These are phyloP conservation scores for Moesziomyces sp. DNA, from an alignment of 1,284 basidiomycete species.

Conservation along the genomic window DNA sequence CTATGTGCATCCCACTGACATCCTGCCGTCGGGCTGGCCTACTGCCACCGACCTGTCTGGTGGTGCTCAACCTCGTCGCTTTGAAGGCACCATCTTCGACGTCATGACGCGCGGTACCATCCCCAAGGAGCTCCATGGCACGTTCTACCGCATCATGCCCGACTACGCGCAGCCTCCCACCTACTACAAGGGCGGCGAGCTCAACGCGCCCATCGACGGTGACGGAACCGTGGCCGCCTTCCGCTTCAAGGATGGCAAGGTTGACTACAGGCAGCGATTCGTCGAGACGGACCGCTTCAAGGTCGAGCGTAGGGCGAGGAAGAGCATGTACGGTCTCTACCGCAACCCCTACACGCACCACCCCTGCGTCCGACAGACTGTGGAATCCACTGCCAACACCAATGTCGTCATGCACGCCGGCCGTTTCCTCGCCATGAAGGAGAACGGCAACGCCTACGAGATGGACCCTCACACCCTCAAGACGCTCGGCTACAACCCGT, in stretches of 20 bases:
- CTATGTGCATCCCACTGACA: constrained; percentile 31
- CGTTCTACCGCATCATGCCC: constrained; percentile 47
- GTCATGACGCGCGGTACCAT: constrained; percentile 27
- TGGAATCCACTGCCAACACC: constrained; percentile 39
- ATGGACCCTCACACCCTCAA: constrained; percentile 43
- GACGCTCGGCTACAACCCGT: constrained; percentile 42
- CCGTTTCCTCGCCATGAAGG: constrained; percentile 41
- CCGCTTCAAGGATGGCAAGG: constrained; percentile 38
- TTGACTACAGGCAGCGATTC: constrained; percentile 31
- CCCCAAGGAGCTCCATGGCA: constrained; percentile 33
- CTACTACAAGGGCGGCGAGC: constrained; percentile 26
- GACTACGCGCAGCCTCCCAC: constrained; percentile 30
- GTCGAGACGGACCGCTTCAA: constrained; percentile 43
- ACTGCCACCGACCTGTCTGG: constrained; percentile 34
- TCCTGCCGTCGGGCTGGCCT: constrained; percentile 28
- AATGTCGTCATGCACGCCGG: constrained; percentile 44
- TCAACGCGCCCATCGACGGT: constrained; percentile 40
- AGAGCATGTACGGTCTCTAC: constrained; percentile 37
- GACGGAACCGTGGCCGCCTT: constrained; percentile 39
- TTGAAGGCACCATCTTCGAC: constrained; percentile 33
- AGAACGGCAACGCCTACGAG: constrained; percentile 38
- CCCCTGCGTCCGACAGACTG: constrained; percentile 32
- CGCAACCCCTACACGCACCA: constrained; percentile 43
- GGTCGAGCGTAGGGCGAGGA: constrained; percentile 26
- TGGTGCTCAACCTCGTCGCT: constrained; percentile 32